phyloP scores from a whole-genome alignment of 176 grass and related monocot species.

The Luzula sylvatica region DNA sequence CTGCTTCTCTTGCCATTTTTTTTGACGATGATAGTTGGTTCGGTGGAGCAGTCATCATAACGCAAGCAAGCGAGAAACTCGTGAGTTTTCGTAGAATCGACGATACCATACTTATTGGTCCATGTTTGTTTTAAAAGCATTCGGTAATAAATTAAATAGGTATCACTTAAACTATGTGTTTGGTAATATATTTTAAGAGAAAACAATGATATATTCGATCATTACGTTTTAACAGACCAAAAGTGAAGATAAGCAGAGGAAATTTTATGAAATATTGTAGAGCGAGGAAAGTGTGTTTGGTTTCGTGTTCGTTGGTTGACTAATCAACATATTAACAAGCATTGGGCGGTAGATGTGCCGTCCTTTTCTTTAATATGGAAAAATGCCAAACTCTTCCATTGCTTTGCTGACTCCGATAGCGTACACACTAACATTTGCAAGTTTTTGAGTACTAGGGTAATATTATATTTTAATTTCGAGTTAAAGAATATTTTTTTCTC shows the following conservation, averaged over 20 bases:
- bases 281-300: too few relatives aligned
- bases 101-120: too few relatives aligned
- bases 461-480: neutral
- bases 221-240: too few relatives aligned
- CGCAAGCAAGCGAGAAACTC: neutral
- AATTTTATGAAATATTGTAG: too few relatives aligned
- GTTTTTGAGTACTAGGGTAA: neutral
- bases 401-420: neutral
- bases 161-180: too few relatives aligned
- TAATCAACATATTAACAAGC: neutral
- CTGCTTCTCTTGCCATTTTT: neutral
- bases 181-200: too few relatives aligned
- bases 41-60: neutral
- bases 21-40: neutral
- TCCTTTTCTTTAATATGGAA: slow-evolving; percentile 9
- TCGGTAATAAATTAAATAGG: too few relatives aligned
- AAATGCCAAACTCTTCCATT: neutral
- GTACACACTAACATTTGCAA: neutral
- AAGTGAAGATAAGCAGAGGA: too few relatives aligned
- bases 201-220: too few relatives aligned
- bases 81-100: neutral
- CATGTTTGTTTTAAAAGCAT: too few relatives aligned
- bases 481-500: neutral
- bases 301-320: too few relatives aligned
- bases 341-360: neutral